phyloP scores from a whole-genome alignment of 495 filamentous ascomycete species.

The Cercophora samala region DNA sequence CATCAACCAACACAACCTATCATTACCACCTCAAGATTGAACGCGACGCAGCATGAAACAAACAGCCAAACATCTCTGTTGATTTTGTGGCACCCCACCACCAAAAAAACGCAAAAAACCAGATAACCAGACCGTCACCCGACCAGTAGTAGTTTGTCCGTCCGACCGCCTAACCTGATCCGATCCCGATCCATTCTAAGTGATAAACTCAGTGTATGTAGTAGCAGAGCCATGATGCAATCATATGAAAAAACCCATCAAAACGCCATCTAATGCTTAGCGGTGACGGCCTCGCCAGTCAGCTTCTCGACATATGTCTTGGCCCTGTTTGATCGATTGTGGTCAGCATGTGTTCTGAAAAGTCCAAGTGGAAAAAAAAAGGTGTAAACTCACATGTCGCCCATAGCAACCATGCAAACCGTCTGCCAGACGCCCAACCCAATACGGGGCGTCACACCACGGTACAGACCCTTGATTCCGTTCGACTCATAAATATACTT shows the following conservation, averaged over 20 bases:
- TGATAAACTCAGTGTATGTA: not conserved
- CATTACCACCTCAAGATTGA: not conserved
- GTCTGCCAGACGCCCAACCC: conserved; percentile 98
- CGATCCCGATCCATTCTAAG: not conserved
- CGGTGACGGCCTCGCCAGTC: conserved; percentile 89
- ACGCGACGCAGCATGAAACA: not conserved
- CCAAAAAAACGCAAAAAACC: not conserved
- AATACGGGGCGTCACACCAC: conserved; percentile 89
- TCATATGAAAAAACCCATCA: not conserved
- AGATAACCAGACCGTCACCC: not conserved
- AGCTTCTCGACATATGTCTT: conserved; percentile 97
- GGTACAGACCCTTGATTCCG: conserved; percentile 90
- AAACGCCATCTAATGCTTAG: conserved; percentile 78
- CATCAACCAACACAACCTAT: not conserved
- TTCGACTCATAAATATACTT: conserved; percentile 89
- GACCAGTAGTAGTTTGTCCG: not conserved
- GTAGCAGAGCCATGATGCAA: not conserved
- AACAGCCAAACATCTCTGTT: not conserved
- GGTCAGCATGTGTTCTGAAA: not conserved
- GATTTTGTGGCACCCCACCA: not conserved
- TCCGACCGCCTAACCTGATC: not conserved
- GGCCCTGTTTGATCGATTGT: conserved; percentile 57
- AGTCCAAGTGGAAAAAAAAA: conserved; percentile 9
- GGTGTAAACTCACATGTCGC: conserved; percentile 63
- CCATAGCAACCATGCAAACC: conserved; percentile 91